Conservation (phyloP, 2,329 filamentous ascomycete genomes). For the Ophiostoma fasciatum region DNA sequence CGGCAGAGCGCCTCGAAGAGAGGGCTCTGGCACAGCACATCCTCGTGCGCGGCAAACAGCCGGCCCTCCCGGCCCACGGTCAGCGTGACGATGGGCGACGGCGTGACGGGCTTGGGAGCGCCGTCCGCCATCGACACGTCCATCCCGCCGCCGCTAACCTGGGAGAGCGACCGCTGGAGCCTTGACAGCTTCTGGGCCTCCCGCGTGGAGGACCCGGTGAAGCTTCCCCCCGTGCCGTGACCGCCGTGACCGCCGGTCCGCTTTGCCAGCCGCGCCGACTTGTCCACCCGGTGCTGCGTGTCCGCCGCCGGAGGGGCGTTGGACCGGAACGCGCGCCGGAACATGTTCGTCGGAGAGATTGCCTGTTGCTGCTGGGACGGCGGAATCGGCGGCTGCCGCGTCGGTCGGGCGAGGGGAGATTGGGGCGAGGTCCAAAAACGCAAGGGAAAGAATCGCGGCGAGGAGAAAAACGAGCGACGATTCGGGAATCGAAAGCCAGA, state of each 20-base stretch:
- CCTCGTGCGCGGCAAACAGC: constrained; percentile 89
- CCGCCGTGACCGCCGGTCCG: constrained; percentile 25
- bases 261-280: constrained; percentile 73
- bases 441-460: constrained; percentile 37
- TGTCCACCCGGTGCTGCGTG: constrained; percentile 54
- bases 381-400: too few species aligned
- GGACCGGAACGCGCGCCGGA: constrained; percentile 79
- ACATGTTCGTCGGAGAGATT: constrained; percentile 47
- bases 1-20: constrained; percentile 64
- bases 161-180: constrained; percentile 69
- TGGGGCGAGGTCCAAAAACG: constrained; percentile 8
- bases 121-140: constrained; percentile 20
- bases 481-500: constrained; percentile 20
- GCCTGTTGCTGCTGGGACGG: too few species aligned
- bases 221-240: constrained; percentile 9
- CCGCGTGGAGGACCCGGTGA: constrained; percentile 30
- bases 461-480: constrained; percentile 16
- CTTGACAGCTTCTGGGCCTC: constrained; percentile 69
- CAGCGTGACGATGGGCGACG: constrained; percentile 70
- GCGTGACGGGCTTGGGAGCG: constrained; percentile 19
- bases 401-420: too few species aligned
- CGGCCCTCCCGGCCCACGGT: constrained; percentile 72
- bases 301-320: constrained; percentile 31
- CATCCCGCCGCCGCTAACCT: constrained; percentile 20
- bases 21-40: constrained; percentile 73